A percentile compares a stretch with the other conserved stretches of the same genome.
Evolutionary conservation across 1,284 basidiomycete species (phyloP).

Genomic region (Ceratobasidium sp.): DNA sequence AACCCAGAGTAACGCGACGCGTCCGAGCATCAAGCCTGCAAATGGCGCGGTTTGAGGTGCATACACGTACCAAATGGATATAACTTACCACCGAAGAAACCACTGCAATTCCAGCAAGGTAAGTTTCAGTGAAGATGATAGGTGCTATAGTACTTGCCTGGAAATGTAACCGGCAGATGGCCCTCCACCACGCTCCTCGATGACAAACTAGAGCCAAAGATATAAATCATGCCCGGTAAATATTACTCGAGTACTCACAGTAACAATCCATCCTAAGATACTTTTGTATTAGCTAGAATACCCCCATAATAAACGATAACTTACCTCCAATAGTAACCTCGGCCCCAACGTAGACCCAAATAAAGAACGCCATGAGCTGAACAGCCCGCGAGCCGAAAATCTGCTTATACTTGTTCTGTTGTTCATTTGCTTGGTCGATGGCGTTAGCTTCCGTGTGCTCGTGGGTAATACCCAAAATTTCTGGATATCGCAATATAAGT

Average conservation of each 20-base stretch:
- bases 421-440: background rate
- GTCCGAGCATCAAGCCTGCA: conserved; percentile 51
- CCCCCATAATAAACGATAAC: background rate
- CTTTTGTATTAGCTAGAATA: background rate
- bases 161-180: conserved; percentile 55
- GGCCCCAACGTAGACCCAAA: conserved; percentile 48
- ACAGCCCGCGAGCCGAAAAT: conserved; percentile 41
- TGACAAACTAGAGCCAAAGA: conserved; percentile 12
- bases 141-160: background rate
- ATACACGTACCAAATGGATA: background rate
- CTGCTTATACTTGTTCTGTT: conserved; percentile 33
- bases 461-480: conserved; percentile 3
- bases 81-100: conserved; percentile 33
- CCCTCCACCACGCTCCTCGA: conserved; percentile 53
- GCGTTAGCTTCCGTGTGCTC: background rate
- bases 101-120: background rate
- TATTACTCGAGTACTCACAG: background rate
- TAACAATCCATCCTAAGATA: conserved; percentile 17
- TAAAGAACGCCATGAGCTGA: conserved; percentile 48
- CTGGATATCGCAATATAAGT: background rate
- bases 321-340: conserved; percentile 49
- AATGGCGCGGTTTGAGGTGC: background rate
- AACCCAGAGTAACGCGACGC: conserved; percentile 51
- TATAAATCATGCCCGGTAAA: too few relatives aligned
- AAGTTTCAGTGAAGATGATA: background rate